Evolutionary conservation across 2,329 filamentous ascomycete genomes (phyloP).

Genomic region (Xylaria sp.): DNA sequence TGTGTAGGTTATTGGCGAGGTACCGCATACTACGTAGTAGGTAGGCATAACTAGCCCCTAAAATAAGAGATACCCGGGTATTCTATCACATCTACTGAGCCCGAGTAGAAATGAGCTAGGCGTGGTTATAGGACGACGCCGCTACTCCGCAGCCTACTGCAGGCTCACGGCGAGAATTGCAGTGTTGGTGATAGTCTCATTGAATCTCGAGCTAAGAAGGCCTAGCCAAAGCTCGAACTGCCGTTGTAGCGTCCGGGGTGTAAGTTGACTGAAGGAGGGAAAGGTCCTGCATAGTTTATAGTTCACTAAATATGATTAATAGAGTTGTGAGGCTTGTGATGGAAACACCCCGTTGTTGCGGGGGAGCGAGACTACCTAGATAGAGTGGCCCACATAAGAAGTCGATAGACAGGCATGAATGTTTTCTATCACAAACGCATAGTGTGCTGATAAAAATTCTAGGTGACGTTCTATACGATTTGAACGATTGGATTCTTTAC

Average conservation of each 20-base stretch:
- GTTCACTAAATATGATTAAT: background rate
- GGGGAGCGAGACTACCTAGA: background rate
- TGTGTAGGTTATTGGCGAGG: too few relatives aligned
- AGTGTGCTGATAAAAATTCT: slow-evolving; percentile 3
- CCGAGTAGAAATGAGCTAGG: too few relatives aligned
- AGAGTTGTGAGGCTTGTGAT: background rate
- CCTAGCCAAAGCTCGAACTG: slow-evolving; percentile 20
- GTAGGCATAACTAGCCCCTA: too few relatives aligned
- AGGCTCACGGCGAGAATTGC: slow-evolving; percentile 9
- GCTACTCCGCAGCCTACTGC: slow-evolving; percentile 12
- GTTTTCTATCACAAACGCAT: slow-evolving; percentile 16
- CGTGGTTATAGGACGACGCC: slow-evolving; percentile 11
- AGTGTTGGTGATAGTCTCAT: slow-evolving; percentile 17
- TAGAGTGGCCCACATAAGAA: background rate
- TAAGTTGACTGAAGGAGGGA: background rate
- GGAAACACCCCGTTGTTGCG: background rate
- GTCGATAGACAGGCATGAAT: slow-evolving; percentile 8
- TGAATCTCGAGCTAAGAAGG: background rate
- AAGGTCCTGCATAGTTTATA: background rate
- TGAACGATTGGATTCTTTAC: slow-evolving; percentile 8
- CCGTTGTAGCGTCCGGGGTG: slow-evolving; percentile 19
- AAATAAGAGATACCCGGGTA: too few relatives aligned
- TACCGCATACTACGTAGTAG: too few relatives aligned
- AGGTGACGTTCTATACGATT: slow-evolving; percentile 4
- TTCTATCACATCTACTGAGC: too few relatives aligned